Evolutionary conservation across 192 early-diverging fungal species (phyloP), one percentile per base, ranked within the genome.

Genomic region (Jimgerdemannia flammicorona): DNA sequence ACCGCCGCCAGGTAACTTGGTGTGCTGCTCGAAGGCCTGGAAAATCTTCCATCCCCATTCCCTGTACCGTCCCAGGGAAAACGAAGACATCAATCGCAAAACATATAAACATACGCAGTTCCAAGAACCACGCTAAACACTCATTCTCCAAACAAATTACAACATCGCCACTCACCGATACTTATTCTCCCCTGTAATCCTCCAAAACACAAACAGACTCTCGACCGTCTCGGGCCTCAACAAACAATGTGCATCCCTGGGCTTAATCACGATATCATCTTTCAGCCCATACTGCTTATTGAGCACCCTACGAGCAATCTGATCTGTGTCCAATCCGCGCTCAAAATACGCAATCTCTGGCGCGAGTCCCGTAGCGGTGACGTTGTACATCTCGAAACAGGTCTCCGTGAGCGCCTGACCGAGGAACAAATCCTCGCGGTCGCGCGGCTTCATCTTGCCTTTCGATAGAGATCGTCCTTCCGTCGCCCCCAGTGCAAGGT

Each of bases 171-270:
- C 84, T 88, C 89, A 84, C 92, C 91, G 86, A 80, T 96, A 99
- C 74, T 87, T 90, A 18, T 80, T 75, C 72, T 98, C 90, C 11
- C 95, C 94, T 14, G 97, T 98, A 39, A 96, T 77, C 43, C 95
- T 80, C 84, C 90, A 97, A 73, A 97, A 75, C 20, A 95, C 84
- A 85, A 97, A 97, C 67, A 98, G 79, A 73, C 91, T 93, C 74
- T 98, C 97, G 4, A 96, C 84, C 0, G 95, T 95, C 77, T 98
- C 97, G 3, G 95, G 95, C 63, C 97, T 81, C 79, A 99, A 81
- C 59, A 95, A 79, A 80, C 95, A 93, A 75, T 95, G 94, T 8
- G 77, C 81, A 79, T 95, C 94, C 11, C 72, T 42, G 11, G 79
- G 67, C 43, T 91, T 87, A 72, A 94, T 92, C 11, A 79, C 74